Base-by-base conservation (phyloP, 192 early-diverging fungal species). In the Entrophospora sp. region DNA sequence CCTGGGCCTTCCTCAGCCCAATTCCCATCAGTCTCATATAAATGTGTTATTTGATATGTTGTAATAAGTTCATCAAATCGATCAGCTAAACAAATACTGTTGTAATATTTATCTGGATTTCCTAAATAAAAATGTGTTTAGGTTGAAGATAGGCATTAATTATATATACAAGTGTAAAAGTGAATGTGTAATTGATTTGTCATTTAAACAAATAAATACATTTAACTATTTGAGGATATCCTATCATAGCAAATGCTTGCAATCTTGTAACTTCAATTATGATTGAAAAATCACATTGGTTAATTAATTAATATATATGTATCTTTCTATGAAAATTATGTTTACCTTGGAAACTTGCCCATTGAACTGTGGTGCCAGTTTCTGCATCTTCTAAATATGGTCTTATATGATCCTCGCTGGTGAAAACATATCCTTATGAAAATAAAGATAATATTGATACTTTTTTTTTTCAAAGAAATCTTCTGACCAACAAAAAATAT, bases 1-100 rank as follows among this genome's bases (percentile, higher is more conserved):
- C 71, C 81, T 22, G 72, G 70, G 2, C 91, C 91, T 69, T 82
- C 82, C 22, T 72, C 63, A 3, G 91, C 91, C 91, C 91, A 93
- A 16, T 44, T 69, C 64, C 89, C 89, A 64, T 93, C 91, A 0
- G 75, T 78, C 49, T 81, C 72, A 65, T 78, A 92, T 34, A 93
- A 67, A 69, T 87, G 86, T 16, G 77, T 64, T 35, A 92, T 93
- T 42, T 86, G 79, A 70, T 93, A 93, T 0, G 82, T 80, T 4
- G 49, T 52, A 5, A 90, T 63, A 9, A 87, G 38, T 0, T 69
- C 37, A 0, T 79, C 81, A 7, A 71, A 14, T 4, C 74, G 81
- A n/a, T 75, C 66, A 4, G 91, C 75, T 53, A 89, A 73, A 48
- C 76, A 79, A 3, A 83, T 58, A 31, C 79, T 81, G 65, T 92